Conservation (phyloP, 176 grass and related monocot species). For the Hordeum marinum region DNA sequence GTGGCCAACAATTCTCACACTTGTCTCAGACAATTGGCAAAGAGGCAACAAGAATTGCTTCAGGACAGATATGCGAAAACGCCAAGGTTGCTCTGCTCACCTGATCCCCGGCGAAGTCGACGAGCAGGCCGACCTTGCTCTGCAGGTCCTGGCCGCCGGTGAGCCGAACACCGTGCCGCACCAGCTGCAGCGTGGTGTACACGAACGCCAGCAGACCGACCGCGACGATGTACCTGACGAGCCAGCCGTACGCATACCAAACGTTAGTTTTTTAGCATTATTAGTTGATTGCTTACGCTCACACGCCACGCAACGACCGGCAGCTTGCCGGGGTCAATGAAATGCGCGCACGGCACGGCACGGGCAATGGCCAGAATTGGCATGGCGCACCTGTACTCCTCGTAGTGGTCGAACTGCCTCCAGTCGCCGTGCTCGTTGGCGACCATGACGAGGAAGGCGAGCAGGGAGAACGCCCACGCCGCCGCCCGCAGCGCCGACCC, state of each 20-base stretch:
- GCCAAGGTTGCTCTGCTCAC: constrained; percentile 20
- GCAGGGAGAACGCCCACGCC: constrained; percentile 41
- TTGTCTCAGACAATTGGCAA: neutral
- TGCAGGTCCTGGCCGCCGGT: constrained; percentile 57
- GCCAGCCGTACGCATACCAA: neutral
- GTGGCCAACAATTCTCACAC: no score
- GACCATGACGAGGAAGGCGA: constrained; percentile 52
- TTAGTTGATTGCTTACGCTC: neutral
- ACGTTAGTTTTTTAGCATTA: neutral
- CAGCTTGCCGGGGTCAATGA: neutral
- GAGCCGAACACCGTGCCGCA: constrained; percentile 49
- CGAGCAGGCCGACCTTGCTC: constrained; percentile 25
- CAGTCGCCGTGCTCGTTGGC: constrained; percentile 70
- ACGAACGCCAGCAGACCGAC: constrained; percentile 55
- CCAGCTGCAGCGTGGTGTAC: constrained; percentile 65
- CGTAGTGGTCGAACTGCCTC: constrained; percentile 57
- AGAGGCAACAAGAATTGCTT: neutral
- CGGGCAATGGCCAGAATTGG: neutral
- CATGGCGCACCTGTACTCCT: constrained; percentile 47
- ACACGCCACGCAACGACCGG: neutral
- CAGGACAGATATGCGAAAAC: neutral
- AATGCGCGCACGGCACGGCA: neutral
- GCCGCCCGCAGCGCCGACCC: constrained; percentile 36
- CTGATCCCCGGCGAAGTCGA: constrained; percentile 87
- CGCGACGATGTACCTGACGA: constrained; percentile 64